phyloP scores from a whole-genome alignment of 2,329 filamentous ascomycete genomes.

The Huntiella moniliformis region DNA sequence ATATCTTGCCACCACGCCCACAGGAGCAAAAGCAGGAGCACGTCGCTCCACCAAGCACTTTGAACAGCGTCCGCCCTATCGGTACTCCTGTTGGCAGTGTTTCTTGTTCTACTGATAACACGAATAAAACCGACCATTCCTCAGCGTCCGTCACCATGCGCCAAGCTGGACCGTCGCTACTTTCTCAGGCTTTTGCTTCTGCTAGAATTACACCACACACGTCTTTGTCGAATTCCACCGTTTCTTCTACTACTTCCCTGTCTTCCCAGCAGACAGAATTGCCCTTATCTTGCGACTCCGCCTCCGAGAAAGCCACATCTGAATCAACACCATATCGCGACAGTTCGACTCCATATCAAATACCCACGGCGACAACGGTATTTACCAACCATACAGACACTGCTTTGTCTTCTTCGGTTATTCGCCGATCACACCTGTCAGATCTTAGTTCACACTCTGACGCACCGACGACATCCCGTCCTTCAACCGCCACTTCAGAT shows the following conservation, averaged over 20 bases:
- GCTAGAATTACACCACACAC: slow-evolving; percentile 30
- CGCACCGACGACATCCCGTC: not conserved
- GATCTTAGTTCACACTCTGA: not conserved
- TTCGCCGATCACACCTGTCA: not conserved
- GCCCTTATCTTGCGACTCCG: not conserved
- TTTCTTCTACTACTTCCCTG: slow-evolving; percentile 1
- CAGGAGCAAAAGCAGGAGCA: not conserved
- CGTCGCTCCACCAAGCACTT: not conserved
- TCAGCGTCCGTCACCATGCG: slow-evolving; percentile 22
- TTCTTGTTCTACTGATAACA: not conserved
- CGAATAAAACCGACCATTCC: slow-evolving; percentile 24
- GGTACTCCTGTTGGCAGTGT: not conserved
- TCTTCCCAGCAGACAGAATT: slow-evolving; percentile 4
- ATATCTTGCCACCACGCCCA: slow-evolving; percentile 1
- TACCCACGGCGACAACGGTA: not conserved
- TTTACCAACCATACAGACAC: not conserved
- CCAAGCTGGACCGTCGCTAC: slow-evolving; percentile 33
- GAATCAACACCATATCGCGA: too few relatives aligned
- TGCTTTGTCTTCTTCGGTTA: not conserved
- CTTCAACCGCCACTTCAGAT: not conserved
- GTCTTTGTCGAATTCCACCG: slow-evolving; percentile 8
- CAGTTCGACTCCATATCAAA: not conserved
- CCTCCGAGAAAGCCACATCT: too few relatives aligned
- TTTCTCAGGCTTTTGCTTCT: slow-evolving; percentile 39
- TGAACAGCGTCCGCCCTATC: not conserved